Percentiles rank a stretch among this genome's conserved stretches.
Conservation (phyloP, 352 stramenopile species). For the Phytophthora hibernalis region DNA sequence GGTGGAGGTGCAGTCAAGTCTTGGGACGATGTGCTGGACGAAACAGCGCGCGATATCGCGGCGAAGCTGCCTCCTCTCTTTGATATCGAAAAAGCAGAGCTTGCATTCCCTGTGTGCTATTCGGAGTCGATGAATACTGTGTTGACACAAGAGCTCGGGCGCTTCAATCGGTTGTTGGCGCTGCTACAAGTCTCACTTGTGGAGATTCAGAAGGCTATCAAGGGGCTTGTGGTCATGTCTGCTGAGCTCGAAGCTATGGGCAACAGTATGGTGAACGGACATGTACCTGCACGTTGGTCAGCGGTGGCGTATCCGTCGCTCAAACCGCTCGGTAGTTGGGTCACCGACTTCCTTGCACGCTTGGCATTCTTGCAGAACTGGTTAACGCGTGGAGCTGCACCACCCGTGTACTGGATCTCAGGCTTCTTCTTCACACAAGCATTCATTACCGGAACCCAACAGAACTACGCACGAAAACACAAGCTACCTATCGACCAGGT, state of each 20-base stretch:
- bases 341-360: slow-evolving; percentile 90
- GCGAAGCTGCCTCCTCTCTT: slow-evolving; percentile 76
- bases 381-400: slow-evolving; percentile 77
- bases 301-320: slow-evolving; percentile 91
- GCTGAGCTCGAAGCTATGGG: slow-evolving; percentile 93
- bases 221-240: slow-evolving; percentile 94
- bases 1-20: slow-evolving; percentile 83
- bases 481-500: slow-evolving; percentile 93
- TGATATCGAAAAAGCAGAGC: slow-evolving; percentile 91
- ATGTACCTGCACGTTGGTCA: slow-evolving; percentile 89
- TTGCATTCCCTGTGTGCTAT: slow-evolving; percentile 87
- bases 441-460: slow-evolving; percentile 94
- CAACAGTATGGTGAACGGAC: slow-evolving; percentile 93
- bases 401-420: slow-evolving; percentile 93
- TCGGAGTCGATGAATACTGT: slow-evolving; percentile 92
- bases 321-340: slow-evolving; percentile 93
- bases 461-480: slow-evolving; percentile 94
- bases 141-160: slow-evolving; percentile 90
- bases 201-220: slow-evolving; percentile 93
- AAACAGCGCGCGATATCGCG: slow-evolving; percentile 90
- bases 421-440: slow-evolving; percentile 96
- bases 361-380: slow-evolving; percentile 86
- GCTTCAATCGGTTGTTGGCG: slow-evolving; percentile 90
- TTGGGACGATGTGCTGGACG: slow-evolving; percentile 89
- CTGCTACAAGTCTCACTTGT: slow-evolving; percentile 81